These are phyloP conservation scores for Alternaria burnsii DNA, from an alignment of 2,329 filamentous ascomycete genomes.

Conservation along the genomic window DNA sequence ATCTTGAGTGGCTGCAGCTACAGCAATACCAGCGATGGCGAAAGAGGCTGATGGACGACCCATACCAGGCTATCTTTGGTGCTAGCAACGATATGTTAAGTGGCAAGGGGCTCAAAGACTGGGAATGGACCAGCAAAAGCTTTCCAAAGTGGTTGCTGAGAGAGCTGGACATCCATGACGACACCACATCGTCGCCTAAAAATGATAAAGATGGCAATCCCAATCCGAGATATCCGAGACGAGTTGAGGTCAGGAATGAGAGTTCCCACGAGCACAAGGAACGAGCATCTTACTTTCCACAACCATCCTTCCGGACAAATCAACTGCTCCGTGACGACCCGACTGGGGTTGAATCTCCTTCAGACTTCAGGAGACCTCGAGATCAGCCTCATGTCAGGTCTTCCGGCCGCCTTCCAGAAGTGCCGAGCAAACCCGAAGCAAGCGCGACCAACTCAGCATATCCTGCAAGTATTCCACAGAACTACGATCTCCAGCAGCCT, in stretches of 20 bases:
- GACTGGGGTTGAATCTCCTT: constrained; percentile 41
- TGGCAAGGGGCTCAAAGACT: constrained; percentile 43
- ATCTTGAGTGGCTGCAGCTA: constrained; percentile 42
- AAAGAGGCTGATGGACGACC: constrained; percentile 49
- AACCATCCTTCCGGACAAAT: constrained; percentile 24
- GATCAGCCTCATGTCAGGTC: constrained; percentile 22
- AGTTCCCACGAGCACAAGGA: neutral
- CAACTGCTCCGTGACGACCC: constrained; percentile 28
- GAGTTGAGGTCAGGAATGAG: constrained; percentile 18
- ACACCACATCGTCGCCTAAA: neutral
- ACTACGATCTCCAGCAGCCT: neutral
- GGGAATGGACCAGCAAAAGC: constrained; percentile 40
- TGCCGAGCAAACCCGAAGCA: neutral
- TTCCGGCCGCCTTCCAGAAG: neutral
- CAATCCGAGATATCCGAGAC: constrained; percentile 23
- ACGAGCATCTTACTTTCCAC: constrained; percentile 20
- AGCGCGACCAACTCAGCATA: neutral
- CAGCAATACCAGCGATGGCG: constrained; percentile 42
- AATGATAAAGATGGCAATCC: neutral
- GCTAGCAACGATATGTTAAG: constrained; percentile 48
- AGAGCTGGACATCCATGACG: constrained; percentile 32
- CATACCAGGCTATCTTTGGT: constrained; percentile 56
- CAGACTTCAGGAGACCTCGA: constrained; percentile 40
- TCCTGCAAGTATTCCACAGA: neutral
- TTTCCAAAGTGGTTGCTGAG: constrained; percentile 45